Evolutionary conservation across 495 filamentous ascomycete species (phyloP).

Genomic region (Lindgomyces ingoldianus): DNA sequence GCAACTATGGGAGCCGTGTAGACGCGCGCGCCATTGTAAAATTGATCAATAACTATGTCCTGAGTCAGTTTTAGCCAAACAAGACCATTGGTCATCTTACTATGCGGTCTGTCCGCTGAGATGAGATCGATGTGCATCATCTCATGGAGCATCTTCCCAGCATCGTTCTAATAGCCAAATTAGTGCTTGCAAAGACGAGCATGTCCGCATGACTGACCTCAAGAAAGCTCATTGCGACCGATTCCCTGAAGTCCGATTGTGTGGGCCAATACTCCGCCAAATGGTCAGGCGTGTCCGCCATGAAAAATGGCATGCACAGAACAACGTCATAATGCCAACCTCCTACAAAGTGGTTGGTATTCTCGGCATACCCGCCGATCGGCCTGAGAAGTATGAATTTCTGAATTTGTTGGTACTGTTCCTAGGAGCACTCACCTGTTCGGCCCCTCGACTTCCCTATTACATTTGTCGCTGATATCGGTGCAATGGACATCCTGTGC

Average conservation of each 20-base stretch:
- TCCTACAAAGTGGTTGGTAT: background rate
- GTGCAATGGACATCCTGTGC: background rate
- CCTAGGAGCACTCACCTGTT: background rate
- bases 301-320: background rate
- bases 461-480: background rate
- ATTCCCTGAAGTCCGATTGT: background rate
- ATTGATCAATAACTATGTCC: background rate
- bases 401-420: background rate
- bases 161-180: background rate
- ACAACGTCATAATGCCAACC: background rate
- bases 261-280: no score
- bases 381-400: background rate
- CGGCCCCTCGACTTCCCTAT: background rate
- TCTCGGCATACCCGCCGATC: conserved; percentile 4
- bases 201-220: background rate
- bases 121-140: conserved; percentile 9
- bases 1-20: background rate
- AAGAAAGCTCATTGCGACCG: background rate
- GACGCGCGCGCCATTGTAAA: background rate
- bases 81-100: background rate
- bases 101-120: background rate
- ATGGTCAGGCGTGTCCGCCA: background rate
- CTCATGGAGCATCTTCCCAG: conserved; percentile 7
- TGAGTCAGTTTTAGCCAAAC: background rate
- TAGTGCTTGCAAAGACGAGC: no score